Percentiles rank a stretch among this genome's conserved stretches.
Evolutionary conservation across 805 yeast species (phyloP).

Genomic region (Candida schatavii): DNA sequence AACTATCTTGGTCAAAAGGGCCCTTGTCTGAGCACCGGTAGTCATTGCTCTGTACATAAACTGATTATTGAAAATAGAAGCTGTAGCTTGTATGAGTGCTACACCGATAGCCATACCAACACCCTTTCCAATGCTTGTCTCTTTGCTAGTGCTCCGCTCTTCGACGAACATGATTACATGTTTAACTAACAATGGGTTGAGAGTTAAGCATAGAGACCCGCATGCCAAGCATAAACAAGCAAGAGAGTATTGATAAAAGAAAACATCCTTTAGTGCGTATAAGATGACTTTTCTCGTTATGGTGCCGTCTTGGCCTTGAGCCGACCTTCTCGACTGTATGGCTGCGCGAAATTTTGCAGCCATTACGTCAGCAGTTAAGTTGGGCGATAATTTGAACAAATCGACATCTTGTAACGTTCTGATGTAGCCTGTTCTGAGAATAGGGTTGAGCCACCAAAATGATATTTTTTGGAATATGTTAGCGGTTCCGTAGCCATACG

Average conservation of each 20-base stretch:
- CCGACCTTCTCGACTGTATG: conserved; percentile 12
- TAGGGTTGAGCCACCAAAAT: conserved; percentile 19
- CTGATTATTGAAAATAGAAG: conserved; percentile 12
- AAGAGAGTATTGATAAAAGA: conserved; percentile 34
- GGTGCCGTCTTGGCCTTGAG: no score
- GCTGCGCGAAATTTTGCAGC: conserved; percentile 12
- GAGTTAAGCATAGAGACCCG: conserved; percentile 43
- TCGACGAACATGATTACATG: conserved; percentile 58
- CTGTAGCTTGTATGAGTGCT: conserved; percentile 39
- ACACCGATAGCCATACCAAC: conserved; percentile 74
- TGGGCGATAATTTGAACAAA: conserved; percentile 12
- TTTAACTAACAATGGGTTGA: conserved; percentile 61
- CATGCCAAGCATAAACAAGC: conserved; percentile 35
- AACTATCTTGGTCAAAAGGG: conserved; percentile 12
- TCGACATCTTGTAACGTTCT: conserved; percentile 17
- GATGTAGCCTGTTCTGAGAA: conserved; percentile 17
- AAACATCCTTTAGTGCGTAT: conserved; percentile 44
- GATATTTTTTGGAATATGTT: conserved; percentile 13
- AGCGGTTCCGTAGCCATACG: conserved; percentile 6
- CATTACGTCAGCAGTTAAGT: conserved; percentile 11
- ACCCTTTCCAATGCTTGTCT: conserved; percentile 43
- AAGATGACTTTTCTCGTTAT: conserved; percentile 26
- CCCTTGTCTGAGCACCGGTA: conserved; percentile 12
- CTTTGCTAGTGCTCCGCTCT: conserved; percentile 24
- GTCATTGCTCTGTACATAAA: conserved; percentile 11